Base-by-base conservation (phyloP, 345 rosid species). In the Eucalyptus dawsonii region DNA sequence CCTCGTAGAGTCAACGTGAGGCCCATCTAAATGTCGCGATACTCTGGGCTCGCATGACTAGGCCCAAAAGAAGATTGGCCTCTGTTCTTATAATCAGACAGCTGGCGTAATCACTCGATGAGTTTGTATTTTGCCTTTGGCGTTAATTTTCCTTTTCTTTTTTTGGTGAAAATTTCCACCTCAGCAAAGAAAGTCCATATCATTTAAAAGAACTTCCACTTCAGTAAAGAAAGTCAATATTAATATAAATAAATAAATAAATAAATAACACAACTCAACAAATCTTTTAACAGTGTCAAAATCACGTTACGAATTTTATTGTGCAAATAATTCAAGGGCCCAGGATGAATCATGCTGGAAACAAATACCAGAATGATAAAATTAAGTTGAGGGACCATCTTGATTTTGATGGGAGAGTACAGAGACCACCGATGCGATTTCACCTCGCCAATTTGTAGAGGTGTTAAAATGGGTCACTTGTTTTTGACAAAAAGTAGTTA, bases 241-340 rank as follows among this genome's bases (percentile, higher is more conserved):
- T 15, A 8, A 3, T n/a, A 14, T 67, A 16, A 50, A 7, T 6
- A 34, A 34, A 34, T 34, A 34, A 34, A 34, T 34, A 14, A 65
- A n/a, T 4, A 65, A 14, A 1, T n/a, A 34, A 34, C 34, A 34
- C 1, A 17, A 67, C 22, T 31, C 21, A 8, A 10, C 11, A 7
- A 0, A 65, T 69, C 72, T 34, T 69, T 69, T 34, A 34, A 17
- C 0, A 17, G 2, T 34, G 44, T 69, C 1, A 17, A 17, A 34
- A 34, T 34, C 3, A 14, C 12, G 2, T 17, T 19, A 1, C 2
- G 6, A 34, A 16, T 69, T 69, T 0, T 2, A 1, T 16, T 0
- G 17, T 8, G 22, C 21, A 19, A 67, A 67, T 31, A 2, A 17
- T 69, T 69, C 25, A 0, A 15, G 11, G 80, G 13, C 14, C 44